Evolutionary conservation across 1,139 yeast genomes (phyloP).

Genomic region (Trichomonascaceae sp.): DNA sequence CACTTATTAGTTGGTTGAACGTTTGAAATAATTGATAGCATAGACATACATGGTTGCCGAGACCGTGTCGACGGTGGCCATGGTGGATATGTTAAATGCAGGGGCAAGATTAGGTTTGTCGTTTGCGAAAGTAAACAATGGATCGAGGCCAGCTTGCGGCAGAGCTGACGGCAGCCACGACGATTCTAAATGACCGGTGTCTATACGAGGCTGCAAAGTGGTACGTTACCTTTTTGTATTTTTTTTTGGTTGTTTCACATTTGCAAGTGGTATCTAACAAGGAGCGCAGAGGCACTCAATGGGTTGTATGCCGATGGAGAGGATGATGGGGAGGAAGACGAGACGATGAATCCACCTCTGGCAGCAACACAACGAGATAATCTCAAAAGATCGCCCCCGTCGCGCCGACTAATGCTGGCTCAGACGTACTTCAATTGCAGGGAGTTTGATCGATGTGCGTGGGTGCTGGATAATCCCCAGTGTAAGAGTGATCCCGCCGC

Average conservation of each 20-base stretch:
- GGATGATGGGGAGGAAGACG: conserved; percentile 12
- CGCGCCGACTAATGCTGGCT: conserved; percentile 35
- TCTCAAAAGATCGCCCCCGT: background rate
- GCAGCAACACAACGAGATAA: background rate
- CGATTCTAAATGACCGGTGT: conserved; percentile 34
- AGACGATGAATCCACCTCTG: conserved; percentile 6
- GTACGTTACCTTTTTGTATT: conserved; percentile 25
- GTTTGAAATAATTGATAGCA: no score
- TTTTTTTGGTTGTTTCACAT: background rate
- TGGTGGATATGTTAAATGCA: no score
- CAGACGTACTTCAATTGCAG: conserved; percentile 67
- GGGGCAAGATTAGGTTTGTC: no score
- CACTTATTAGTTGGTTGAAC: conserved; percentile 3
- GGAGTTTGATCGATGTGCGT: conserved; percentile 74
- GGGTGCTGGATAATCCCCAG: conserved; percentile 41
- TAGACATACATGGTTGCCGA: no score
- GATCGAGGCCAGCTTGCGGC: no score
- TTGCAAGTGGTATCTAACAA: conserved; percentile 2
- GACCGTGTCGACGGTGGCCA: no score
- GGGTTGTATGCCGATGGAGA: conserved; percentile 25
- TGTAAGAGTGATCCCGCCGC: conserved; percentile 36
- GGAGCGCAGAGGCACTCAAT: conserved; percentile 59
- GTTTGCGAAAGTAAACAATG: no score
- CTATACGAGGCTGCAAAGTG: conserved; percentile 65
- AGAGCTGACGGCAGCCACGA: conserved; percentile 29